A percentile compares a stretch with the other conserved stretches of the same genome.
phyloP scores from a whole-genome alignment of 176 grass and related monocot genomes.

The Carex littledalei region DNA sequence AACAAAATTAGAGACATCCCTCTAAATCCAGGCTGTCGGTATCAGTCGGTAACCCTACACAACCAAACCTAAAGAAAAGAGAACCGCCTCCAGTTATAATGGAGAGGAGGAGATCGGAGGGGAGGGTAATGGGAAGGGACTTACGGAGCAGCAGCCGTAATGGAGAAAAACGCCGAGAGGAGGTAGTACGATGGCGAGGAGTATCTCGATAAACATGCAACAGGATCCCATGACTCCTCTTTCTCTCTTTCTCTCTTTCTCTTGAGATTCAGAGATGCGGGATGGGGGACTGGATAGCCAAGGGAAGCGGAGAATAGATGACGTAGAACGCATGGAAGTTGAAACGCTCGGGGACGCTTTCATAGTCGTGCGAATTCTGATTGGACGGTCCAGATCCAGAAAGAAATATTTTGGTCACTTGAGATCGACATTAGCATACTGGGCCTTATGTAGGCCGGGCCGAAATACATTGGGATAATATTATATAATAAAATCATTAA shows the following conservation, averaged over 20 bases:
- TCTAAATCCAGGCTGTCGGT: background rate
- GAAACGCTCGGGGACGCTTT: no score
- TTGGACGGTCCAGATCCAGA: no score
- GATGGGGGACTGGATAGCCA: background rate
- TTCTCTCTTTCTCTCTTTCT: background rate
- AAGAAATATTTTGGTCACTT: background rate
- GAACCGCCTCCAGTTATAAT: background rate
- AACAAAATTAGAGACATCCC: background rate
- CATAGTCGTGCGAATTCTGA: no score
- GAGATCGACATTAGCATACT: background rate
- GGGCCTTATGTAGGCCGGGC: background rate
- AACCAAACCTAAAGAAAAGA: background rate
- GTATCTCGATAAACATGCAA: conserved; percentile 77
- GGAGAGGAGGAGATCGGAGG: background rate
- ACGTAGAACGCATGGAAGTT: no score
- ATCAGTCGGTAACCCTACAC: no score
- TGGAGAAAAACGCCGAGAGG: conserved; percentile 86
- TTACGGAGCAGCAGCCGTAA: conserved; percentile 80
- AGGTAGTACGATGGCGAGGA: conserved; percentile 75
- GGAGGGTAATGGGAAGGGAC: background rate
- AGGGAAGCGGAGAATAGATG: no score
- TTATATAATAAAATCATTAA: no score
- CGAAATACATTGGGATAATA: background rate
- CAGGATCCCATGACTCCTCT: conserved; percentile 41
- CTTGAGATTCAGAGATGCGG: background rate